These are phyloP conservation scores for Dryadomyces sulphureus DNA, from an alignment of 2,329 filamentous ascomycete genomes.

Conservation along the genomic window DNA sequence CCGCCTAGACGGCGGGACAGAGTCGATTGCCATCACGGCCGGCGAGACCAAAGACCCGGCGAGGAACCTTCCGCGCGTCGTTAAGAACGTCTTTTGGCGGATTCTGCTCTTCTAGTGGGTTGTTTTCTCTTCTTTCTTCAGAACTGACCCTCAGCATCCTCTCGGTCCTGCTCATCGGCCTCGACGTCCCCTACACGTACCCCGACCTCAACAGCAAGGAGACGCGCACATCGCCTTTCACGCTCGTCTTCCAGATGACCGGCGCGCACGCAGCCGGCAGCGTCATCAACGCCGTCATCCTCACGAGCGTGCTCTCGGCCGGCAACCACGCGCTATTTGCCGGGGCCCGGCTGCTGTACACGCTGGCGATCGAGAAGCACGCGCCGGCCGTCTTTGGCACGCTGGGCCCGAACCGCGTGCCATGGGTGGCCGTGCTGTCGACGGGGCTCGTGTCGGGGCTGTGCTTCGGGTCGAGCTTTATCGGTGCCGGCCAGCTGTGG, in stretches of 20 bases:
- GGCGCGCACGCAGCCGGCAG: constrained; percentile 39
- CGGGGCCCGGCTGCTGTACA: constrained; percentile 40
- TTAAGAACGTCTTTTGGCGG: constrained; percentile 52
- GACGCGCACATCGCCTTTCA: constrained; percentile 42
- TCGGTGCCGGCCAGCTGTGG: constrained; percentile 51
- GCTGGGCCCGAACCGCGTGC: constrained; percentile 33
- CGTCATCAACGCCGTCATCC: constrained; percentile 45
- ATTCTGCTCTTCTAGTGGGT: constrained; percentile 36
- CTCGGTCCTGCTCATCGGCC: constrained; percentile 37
- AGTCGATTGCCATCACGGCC: constrained; percentile 62
- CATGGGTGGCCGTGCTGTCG: constrained; percentile 37
- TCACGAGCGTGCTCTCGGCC: constrained; percentile 42
- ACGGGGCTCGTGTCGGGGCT: constrained; percentile 40
- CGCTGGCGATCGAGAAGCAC: constrained; percentile 36
- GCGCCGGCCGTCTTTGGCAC: constrained; percentile 39
- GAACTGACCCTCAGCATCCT: constrained; percentile 16
- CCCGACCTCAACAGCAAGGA: constrained; percentile 25
- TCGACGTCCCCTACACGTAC: constrained; percentile 43
- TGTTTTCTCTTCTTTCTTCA: neutral
- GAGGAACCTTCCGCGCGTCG: constrained; percentile 44
- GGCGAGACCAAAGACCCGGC: constrained; percentile 50
- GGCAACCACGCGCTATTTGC: constrained; percentile 45
- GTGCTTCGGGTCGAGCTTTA: constrained; percentile 51
- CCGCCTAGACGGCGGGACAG: constrained; percentile 39
- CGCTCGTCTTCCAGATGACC: constrained; percentile 44